These are phyloP conservation scores for Stagonosporopsis vannaccii DNA, from an alignment of 2,329 filamentous ascomycete species.

Conservation along the genomic window DNA sequence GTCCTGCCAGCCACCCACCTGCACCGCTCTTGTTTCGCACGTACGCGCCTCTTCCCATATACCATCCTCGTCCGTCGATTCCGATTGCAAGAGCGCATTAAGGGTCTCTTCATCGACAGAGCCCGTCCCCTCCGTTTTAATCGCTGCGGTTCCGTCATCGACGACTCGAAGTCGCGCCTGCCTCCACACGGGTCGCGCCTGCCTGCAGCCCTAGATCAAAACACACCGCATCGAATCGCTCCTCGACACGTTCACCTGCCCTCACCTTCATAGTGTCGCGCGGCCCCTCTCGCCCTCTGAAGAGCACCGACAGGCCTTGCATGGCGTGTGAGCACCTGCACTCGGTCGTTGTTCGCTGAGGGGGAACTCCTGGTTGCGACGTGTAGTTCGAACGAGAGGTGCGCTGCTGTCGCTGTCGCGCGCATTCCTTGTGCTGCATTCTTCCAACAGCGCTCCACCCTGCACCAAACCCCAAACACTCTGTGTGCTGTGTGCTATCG, in stretches of 20 bases:
- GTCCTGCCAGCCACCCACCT: conserved; percentile 10
- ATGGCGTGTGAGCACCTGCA: conserved; percentile 39
- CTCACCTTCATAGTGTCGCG: conserved; percentile 20
- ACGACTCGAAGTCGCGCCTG: conserved; percentile 14
- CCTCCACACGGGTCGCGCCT: conserved; percentile 21
- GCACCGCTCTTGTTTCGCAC: conserved; percentile 8
- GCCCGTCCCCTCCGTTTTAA: conserved; percentile 12
- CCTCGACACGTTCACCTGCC: conserved; percentile 23
- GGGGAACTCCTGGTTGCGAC: conserved; percentile 34
- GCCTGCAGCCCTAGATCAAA: conserved; percentile 24
- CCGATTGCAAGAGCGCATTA: conserved; percentile 30
- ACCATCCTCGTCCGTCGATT: conserved; percentile 38
- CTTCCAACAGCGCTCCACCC: conserved; percentile 32
- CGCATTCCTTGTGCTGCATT: conserved; percentile 37
- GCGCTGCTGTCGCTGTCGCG: conserved; percentile 22
- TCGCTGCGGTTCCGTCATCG: conserved; percentile 24
- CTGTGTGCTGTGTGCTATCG: conserved; percentile 29
- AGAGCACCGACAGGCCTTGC: conserved; percentile 37
- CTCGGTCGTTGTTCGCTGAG: conserved; percentile 44
- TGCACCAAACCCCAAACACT: conserved; percentile 19
- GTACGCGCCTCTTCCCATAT: conserved; percentile 35
- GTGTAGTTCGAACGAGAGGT: conserved; percentile 26
- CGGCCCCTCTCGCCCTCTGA: conserved; percentile 21
- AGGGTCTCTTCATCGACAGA: conserved; percentile 34
- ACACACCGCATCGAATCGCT: conserved; percentile 37